A percentile compares a stretch with the other conserved stretches of the same genome.
phyloP scores from a whole-genome alignment of 2,329 filamentous ascomycete genomes.

The Aspergillus novoparasiticus region DNA sequence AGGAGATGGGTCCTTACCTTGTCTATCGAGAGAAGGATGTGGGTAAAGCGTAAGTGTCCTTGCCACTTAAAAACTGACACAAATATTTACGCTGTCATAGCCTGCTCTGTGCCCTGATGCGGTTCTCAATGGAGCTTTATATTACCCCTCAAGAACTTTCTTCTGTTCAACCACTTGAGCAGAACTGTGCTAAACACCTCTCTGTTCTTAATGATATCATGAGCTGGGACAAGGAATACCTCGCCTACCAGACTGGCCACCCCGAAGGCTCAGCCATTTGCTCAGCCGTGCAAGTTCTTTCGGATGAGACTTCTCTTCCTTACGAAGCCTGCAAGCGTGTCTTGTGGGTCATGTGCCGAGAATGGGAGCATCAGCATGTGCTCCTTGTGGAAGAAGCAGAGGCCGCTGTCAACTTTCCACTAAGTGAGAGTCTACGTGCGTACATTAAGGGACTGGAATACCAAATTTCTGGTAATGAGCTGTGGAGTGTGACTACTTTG shows the following conservation, averaged over 20 bases:
- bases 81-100: accelerated
- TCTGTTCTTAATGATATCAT: slow-evolving; percentile 3
- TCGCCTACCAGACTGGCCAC: background rate
- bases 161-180: background rate
- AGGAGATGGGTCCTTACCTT: background rate
- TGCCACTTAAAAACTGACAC: too few relatives aligned
- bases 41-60: too few relatives aligned
- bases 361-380: background rate
- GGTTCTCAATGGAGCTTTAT: too few relatives aligned
- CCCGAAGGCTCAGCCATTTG: background rate
- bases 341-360: background rate
- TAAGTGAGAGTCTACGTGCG: background rate
- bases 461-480: slow-evolving; percentile 39
- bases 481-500: slow-evolving; percentile 32
- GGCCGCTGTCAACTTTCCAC: background rate
- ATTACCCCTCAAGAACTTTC: background rate
- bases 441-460: slow-evolving; percentile 40
- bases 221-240: background rate
- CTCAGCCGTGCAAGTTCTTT: background rate
- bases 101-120: too few relatives aligned
- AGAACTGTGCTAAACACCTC: slow-evolving; percentile 2
- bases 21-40: background rate
- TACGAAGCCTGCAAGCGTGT: background rate
- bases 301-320: background rate
- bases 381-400: background rate